These are phyloP conservation scores for Clausena lansium DNA, from an alignment of 345 rosid species.

Conservation along the genomic window DNA sequence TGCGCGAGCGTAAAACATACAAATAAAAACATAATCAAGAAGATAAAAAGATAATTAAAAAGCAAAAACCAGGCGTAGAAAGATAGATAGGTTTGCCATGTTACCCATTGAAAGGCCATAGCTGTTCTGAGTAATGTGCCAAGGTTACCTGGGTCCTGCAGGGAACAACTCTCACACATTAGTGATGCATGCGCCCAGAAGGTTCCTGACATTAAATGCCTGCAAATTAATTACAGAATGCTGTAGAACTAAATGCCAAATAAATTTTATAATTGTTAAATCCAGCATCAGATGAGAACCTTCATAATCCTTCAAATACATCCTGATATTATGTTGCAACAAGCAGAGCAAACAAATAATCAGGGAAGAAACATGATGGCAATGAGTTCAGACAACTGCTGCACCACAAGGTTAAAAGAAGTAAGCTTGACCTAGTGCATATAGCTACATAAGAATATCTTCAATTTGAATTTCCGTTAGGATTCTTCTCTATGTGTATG, in stretches of 20 bases:
- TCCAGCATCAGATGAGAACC: neutral
- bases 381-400: neutral
- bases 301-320: neutral
- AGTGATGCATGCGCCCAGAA: constrained; percentile 11
- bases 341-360: neutral
- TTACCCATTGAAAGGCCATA: constrained; percentile 85
- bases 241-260: constrained; percentile 2
- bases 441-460: neutral
- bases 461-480: neutral
- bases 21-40: neutral
- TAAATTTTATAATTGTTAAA: neutral
- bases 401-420: constrained; percentile 1
- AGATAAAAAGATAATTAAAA: neutral
- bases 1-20: neutral
- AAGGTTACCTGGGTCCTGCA: constrained; percentile 95
- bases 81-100: neutral
- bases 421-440: neutral
- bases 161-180: constrained; percentile 24
- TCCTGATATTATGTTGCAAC: neutral
- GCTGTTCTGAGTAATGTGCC: constrained; percentile 90
- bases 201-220: constrained; percentile 15
- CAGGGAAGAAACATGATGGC: neutral
- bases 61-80: neutral
- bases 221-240: constrained; percentile 11
- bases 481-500: neutral